phyloP scores from a whole-genome alignment of 176 grass and related monocot species.

The Calamus simplicifolius region DNA sequence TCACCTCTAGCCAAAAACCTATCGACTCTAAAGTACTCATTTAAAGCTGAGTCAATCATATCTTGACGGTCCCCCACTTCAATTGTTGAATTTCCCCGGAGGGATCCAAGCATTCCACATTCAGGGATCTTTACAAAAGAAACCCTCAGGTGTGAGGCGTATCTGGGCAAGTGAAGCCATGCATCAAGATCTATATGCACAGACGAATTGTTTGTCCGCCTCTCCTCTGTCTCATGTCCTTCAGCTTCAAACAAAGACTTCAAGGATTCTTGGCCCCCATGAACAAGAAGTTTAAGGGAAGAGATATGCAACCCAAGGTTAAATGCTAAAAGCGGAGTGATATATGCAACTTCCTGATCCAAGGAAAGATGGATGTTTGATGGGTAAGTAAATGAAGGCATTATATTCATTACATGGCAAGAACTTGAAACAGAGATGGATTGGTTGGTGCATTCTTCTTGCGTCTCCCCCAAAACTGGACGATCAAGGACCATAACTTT shows the following conservation, averaged over 20 bases:
- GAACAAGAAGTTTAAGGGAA: slow-evolving; percentile 60
- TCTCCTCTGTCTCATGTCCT: slow-evolving; percentile 1
- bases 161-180: slow-evolving; percentile 55
- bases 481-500: slow-evolving; percentile 61
- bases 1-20: slow-evolving; percentile 73
- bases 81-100: slow-evolving; percentile 47
- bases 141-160: slow-evolving; percentile 73
- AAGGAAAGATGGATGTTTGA: neutral
- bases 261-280: slow-evolving; percentile 37
- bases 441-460: slow-evolving; percentile 11
- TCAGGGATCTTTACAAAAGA: slow-evolving; percentile 88
- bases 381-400: slow-evolving; percentile 43
- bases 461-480: slow-evolving; percentile 9
- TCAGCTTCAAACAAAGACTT: slow-evolving; percentile 37
- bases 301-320: slow-evolving; percentile 81
- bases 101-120: slow-evolving; percentile 76
- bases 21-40: slow-evolving; percentile 75
- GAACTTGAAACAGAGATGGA: slow-evolving; percentile 12
- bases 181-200: slow-evolving; percentile 61
- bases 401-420: slow-evolving; percentile 43
- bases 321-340: slow-evolving; percentile 87
- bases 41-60: slow-evolving; percentile 69
- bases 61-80: slow-evolving; percentile 70
- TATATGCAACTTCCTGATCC: slow-evolving; percentile 50
- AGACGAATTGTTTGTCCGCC: slow-evolving; percentile 24